Base-by-base conservation (phyloP, 2,329 filamentous ascomycete genomes). In the Neofusicoccum kwambonambiense region DNA sequence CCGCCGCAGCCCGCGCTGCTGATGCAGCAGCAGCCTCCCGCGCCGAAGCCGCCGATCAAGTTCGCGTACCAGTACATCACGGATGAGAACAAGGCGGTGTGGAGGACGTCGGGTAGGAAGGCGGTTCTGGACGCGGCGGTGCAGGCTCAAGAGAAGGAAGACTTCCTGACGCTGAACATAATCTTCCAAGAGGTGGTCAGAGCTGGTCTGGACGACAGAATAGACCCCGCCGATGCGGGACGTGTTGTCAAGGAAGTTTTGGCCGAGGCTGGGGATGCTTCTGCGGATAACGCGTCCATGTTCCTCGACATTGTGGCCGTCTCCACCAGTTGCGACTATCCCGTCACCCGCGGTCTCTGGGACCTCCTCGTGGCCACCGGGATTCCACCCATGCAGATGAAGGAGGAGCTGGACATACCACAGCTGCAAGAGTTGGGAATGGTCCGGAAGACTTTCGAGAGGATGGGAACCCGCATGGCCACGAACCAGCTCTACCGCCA, bases 401-500 rank as follows among this genome's bases (percentile, higher is more conserved):
- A 94, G 64, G 86, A 90, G 67, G 87, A 93, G 68, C 85, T 99
- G n/a, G 95, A 99, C 69, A 87, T 88, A 5, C 83, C 88, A 17
- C 79, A 96, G 8, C 81, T 98, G 11, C 87, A 90, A 71, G 85
- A 89, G 34, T 80, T 97, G 13, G 90, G 90, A 9, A 82, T 99
- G 49, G 91, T 97, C 56, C 87, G 93, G 57, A 87, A 90, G n/a
- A 94, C 89, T 5, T 99, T 98, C 76, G 83, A 86, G 65, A 89
- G 89, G 69, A 87, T 95, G 74, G 90, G 90, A 15, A 93, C 97
- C 69, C 89, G 94, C 64, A 93, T 96, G 73, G 91, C 93, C 56
- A 99, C 95, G 7, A 96, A 97, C 71, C 83, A 95, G 4, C 85
- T 99, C 0, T 99, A 99, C 76, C 90, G 93, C 66, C 95, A 98